A percentile compares a stretch with the other conserved stretches of the same genome.
These are phyloP conservation scores for Cornus kousa DNA, from an alignment of 148 eudicot species.

Conservation along the genomic window DNA sequence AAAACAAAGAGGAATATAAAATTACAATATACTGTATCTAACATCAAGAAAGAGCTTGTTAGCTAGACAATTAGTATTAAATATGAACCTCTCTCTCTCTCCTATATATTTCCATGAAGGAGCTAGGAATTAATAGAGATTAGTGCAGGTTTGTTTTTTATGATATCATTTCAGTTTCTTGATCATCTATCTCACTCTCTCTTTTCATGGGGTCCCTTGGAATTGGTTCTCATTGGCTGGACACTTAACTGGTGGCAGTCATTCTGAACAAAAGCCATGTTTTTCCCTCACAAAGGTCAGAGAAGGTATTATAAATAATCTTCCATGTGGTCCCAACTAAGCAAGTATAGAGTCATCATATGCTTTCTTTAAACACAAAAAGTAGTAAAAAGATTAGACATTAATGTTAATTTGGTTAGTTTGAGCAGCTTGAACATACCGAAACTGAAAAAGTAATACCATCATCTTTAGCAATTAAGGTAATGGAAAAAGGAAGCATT, in stretches of 20 bases:
- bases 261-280: neutral
- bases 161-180: conserved; percentile 1
- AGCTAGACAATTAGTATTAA: too few relatives aligned
- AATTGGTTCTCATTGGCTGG: conserved; percentile 27
- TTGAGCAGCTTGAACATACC: conserved; percentile 10
- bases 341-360: neutral
- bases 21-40: neutral
- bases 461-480: conserved; percentile 21
- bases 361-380: too few relatives aligned
- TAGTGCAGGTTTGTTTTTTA: neutral
- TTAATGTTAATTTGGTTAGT: too few relatives aligned
- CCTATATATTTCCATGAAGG: neutral
- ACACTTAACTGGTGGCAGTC: neutral
- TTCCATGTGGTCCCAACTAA: conserved; percentile 16
- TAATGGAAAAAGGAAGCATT: conserved; percentile 5
- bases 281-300: neutral
- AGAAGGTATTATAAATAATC: neutral
- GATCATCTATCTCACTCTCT: too few relatives aligned
- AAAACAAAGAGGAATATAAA: conserved; percentile 4
- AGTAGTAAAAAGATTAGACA: too few relatives aligned
- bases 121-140: neutral
- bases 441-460: conserved; percentile 1
- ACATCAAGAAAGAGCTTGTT: neutral
- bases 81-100: neutral
- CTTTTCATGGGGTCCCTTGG: conserved; percentile 12